Evolutionary conservation across 1,139 yeast species (phyloP).

Genomic region (Suhomyces yuchorum): DNA sequence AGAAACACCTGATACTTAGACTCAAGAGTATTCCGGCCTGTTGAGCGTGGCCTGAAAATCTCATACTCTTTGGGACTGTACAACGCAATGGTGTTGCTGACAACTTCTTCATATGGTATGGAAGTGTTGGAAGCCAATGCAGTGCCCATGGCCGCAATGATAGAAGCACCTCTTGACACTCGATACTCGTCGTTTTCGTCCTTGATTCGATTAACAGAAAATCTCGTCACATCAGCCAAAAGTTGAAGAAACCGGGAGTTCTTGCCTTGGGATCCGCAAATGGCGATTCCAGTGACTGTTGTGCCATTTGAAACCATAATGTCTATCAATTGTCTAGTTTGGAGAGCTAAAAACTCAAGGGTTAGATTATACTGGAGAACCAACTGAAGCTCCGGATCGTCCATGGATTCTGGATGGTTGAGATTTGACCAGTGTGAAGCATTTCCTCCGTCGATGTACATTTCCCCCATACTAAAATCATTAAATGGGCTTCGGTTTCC

Average conservation of each 20-base stretch:
- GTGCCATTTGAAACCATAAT: constrained; percentile 22
- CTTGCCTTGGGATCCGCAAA: constrained; percentile 56
- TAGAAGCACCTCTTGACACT: constrained; percentile 43
- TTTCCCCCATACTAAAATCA: constrained; percentile 52
- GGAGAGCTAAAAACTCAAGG: constrained; percentile 54
- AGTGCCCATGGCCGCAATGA: constrained; percentile 24
- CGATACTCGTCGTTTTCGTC: constrained; percentile 24
- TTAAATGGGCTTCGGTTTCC: constrained; percentile 61
- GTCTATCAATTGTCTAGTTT: constrained; percentile 42
- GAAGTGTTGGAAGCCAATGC: background rate
- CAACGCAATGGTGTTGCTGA: background rate
- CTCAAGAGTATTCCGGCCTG: background rate
- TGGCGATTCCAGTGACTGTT: constrained; percentile 31
- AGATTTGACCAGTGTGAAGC: constrained; percentile 19
- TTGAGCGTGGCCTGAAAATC: background rate
- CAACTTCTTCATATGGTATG: background rate
- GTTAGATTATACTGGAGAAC: constrained; percentile 45
- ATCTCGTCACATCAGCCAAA: constrained; percentile 24
- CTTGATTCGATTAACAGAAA: constrained; percentile 24
- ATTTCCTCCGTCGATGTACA: constrained; percentile 48
- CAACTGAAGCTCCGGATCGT: constrained; percentile 17
- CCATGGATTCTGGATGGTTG: constrained; percentile 10
- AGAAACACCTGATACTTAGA: background rate
- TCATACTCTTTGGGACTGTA: background rate
- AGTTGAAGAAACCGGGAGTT: constrained; percentile 45